These are phyloP conservation scores for Phyllosticta paracitricarpa DNA, from an alignment of 2,329 filamentous ascomycete species.

Conservation along the genomic window DNA sequence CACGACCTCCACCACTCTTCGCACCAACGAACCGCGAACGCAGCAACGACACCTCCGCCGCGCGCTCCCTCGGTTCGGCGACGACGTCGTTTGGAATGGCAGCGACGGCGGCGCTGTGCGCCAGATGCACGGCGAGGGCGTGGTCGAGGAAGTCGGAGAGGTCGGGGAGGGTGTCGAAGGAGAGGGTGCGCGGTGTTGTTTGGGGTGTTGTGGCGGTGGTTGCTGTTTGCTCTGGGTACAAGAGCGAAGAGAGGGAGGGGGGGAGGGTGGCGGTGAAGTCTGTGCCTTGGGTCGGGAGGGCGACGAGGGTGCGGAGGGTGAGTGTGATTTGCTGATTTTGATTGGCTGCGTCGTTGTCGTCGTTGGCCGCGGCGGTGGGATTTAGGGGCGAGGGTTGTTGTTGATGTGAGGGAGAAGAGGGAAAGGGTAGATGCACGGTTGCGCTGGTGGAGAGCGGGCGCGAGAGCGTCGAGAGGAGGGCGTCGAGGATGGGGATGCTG, in stretches of 20 bases:
- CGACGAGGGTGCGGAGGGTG: conserved; percentile 23
- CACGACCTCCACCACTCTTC: too few species aligned
- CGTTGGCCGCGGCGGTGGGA: conserved; percentile 16
- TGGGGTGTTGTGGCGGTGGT: background rate
- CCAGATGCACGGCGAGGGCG: background rate
- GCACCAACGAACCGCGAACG: background rate
- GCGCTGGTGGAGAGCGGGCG: conserved; percentile 20
- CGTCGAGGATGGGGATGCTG: background rate
- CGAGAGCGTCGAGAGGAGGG: conserved; percentile 18
- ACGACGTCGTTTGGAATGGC: background rate
- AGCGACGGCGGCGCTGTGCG: background rate
- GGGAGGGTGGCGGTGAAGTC: conserved; percentile 25
- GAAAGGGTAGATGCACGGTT: conserved; percentile 18
- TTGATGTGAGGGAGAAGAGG: conserved; percentile 1
- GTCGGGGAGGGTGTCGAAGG: conserved; percentile 2
- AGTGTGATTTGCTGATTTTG: conserved; percentile 19
- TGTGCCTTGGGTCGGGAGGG: conserved; percentile 24
- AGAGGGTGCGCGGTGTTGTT: background rate
- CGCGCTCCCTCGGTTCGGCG: background rate
- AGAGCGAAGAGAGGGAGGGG: conserved; percentile 18
- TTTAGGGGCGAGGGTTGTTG: conserved; percentile 17
- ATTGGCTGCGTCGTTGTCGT: conserved; percentile 4
- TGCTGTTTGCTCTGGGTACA: conserved; percentile 17
- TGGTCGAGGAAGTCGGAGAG: conserved; percentile 6
- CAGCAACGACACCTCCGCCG: background rate